Conservation (phyloP, 176 grass and related monocot species). For the Poa pratensis region DNA sequence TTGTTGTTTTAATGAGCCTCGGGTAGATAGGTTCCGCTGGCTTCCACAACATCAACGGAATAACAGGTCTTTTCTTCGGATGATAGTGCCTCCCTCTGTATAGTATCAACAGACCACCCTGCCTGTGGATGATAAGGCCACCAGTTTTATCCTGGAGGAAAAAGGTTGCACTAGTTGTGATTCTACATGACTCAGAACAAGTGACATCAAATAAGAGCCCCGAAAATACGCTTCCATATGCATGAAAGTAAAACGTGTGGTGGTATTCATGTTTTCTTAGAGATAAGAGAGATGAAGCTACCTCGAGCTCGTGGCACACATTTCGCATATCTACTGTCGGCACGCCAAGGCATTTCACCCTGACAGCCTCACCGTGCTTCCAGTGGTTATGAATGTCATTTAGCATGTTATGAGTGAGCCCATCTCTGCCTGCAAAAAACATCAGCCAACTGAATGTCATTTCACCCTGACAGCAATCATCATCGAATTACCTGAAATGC, state of each 20-base stretch:
- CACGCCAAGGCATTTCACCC: conserved; percentile 92
- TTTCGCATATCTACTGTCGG: conserved; percentile 93
- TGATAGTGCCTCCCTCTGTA: conserved; percentile 88
- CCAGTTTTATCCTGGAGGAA: conserved; percentile 78
- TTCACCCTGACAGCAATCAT: background rate
- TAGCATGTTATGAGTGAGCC: conserved; percentile 99
- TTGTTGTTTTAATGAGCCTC: conserved; percentile 78
- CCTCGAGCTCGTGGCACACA: conserved; percentile 80
- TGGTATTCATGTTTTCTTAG: background rate
- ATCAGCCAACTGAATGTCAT: background rate
- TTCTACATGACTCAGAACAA: background rate
- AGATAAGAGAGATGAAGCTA: conserved; percentile 40
- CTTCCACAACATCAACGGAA: conserved; percentile 96
- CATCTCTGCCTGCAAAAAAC: conserved; percentile 72
- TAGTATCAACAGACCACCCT: conserved; percentile 66
- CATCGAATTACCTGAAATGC: background rate
- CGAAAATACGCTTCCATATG: background rate
- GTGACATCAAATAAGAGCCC: background rate
- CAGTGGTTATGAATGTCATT: conserved; percentile 91
- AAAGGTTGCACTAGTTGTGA: background rate
- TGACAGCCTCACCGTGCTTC: conserved; percentile 69
- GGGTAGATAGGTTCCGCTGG: conserved; percentile 85
- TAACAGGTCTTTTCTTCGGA: conserved; percentile 77
- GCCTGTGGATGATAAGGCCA: conserved; percentile 76
- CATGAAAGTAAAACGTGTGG: background rate